Evolutionary conservation across 78 protist species (phyloP).

Genomic region (Polysphondylium violaceum): DNA sequence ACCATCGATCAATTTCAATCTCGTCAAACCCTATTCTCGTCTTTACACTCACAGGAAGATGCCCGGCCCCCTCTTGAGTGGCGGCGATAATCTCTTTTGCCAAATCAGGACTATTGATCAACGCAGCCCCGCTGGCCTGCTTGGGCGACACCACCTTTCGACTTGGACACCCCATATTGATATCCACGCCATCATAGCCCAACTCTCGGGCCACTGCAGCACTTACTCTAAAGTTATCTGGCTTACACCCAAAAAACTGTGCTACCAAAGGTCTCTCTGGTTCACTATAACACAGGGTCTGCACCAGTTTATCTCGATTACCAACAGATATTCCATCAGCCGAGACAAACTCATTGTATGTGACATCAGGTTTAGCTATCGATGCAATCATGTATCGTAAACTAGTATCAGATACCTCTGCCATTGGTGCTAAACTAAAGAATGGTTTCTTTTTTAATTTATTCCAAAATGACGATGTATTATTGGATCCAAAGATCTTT

Average conservation of each 20-base stretch:
- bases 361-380: slow-evolving; percentile 13
- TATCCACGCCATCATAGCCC: slow-evolving; percentile 52
- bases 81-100: slow-evolving; percentile 21
- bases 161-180: slow-evolving; percentile 74
- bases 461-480: slow-evolving; percentile 38
- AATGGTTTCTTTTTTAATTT: slow-evolving; percentile 21
- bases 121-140: slow-evolving; percentile 57
- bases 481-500: too few species aligned
- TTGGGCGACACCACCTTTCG: slow-evolving; percentile 68
- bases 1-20: slow-evolving; percentile 60
- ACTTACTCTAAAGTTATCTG: slow-evolving; percentile 15
- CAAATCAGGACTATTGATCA: slow-evolving; percentile 5
- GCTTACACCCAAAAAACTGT: slow-evolving; percentile 61
- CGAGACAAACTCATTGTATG: slow-evolving; percentile 43
- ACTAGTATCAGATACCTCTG: slow-evolving; percentile 47
- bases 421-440: slow-evolving; percentile 65
- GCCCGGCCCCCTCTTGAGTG: slow-evolving; percentile 1
- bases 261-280: slow-evolving; percentile 38
- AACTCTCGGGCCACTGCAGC: slow-evolving; percentile 2
- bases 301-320: not conserved
- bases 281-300: not conserved
- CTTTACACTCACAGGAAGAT: slow-evolving; percentile 48
- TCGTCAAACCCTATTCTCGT: slow-evolving; percentile 74
- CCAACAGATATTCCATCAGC: slow-evolving; percentile 22
- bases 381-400: slow-evolving; percentile 36